These are phyloP conservation scores for Catunica adiposa DNA, from an alignment of 2,329 filamentous ascomycete genomes.

Conservation along the genomic window DNA sequence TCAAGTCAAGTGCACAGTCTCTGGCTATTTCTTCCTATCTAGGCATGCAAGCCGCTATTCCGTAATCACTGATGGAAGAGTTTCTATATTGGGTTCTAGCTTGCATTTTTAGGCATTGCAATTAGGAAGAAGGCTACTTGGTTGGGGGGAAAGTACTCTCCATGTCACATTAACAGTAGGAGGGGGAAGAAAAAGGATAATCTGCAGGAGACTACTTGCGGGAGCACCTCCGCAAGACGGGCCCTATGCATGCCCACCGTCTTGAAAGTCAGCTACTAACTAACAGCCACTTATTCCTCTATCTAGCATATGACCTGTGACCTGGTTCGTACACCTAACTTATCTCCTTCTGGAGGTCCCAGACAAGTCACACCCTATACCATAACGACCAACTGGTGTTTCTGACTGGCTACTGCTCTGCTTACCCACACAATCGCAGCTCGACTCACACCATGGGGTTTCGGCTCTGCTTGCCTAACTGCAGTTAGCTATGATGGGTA, in stretches of 20 bases:
- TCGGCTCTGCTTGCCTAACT: neutral
- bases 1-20: neutral
- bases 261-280: constrained; percentile 14
- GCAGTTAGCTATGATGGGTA: neutral
- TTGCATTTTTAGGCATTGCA: too few species aligned
- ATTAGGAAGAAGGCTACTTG: too few species aligned
- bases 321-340: constrained; percentile 46
- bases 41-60: constrained; percentile 6
- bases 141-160: too few species aligned
- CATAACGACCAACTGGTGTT: neutral
- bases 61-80: too few species aligned
- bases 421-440: neutral
- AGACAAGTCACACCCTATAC: neutral
- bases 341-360: neutral
- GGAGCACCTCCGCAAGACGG: too few species aligned
- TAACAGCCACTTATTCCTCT: constrained; percentile 14
- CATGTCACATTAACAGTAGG: too few species aligned
- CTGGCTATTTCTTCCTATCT: constrained; percentile 5
- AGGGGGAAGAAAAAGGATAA: too few species aligned
- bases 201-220: too few species aligned
- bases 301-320: constrained; percentile 78
- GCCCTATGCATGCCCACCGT: too few species aligned
- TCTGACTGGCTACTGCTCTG: neutral
- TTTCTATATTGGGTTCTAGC: too few species aligned
- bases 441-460: neutral